A percentile compares a stretch with the other conserved stretches of the same genome.
Evolutionary conservation across 306 rosid species (phyloP).

Genomic region (Medicago arabica): DNA sequence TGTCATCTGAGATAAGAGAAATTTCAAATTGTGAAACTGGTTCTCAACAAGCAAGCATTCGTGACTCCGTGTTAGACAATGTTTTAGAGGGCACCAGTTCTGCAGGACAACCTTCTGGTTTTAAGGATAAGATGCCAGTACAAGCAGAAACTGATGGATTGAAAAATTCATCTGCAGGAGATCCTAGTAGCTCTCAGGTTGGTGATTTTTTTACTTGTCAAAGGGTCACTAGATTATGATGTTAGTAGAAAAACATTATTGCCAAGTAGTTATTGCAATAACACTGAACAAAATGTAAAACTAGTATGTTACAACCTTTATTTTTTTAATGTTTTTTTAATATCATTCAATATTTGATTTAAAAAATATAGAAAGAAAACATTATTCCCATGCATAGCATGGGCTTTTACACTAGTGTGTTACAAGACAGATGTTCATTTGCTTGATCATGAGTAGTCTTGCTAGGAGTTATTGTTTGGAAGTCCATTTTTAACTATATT

Average conservation of each 20-base stretch:
- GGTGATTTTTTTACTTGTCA: slow-evolving; percentile 30
- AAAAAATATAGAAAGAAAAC: not conserved
- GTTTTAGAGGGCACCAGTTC: slow-evolving; percentile 32
- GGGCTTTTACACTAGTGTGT: slow-evolving; percentile 12
- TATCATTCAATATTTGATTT: not conserved
- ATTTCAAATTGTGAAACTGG: slow-evolving; percentile 37
- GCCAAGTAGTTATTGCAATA: slow-evolving; percentile 38
- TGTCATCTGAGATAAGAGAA: slow-evolving; percentile 46
- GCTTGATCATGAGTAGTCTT: slow-evolving; percentile 34
- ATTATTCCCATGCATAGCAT: not conserved
- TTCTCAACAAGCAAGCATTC: slow-evolving; percentile 47
- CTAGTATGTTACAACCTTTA: slow-evolving; percentile 3
- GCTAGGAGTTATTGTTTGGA: slow-evolving; percentile 35
- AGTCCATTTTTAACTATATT: slow-evolving; percentile 37
- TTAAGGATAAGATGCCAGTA: slow-evolving; percentile 36
- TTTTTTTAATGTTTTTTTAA: not conserved
- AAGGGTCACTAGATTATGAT: slow-evolving; percentile 10
- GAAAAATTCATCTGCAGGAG: slow-evolving; percentile 45
- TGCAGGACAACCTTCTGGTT: slow-evolving; percentile 40
- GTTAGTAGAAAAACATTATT: slow-evolving; percentile 37
- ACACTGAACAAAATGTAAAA: slow-evolving; percentile 45
- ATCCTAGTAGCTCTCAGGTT: slow-evolving; percentile 54
- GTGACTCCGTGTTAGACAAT: slow-evolving; percentile 42
- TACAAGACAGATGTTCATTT: slow-evolving; percentile 35
- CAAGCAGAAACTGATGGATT: slow-evolving; percentile 46